phyloP scores from a whole-genome alignment of 345 rosid genomes.

The Pistacia vera region DNA sequence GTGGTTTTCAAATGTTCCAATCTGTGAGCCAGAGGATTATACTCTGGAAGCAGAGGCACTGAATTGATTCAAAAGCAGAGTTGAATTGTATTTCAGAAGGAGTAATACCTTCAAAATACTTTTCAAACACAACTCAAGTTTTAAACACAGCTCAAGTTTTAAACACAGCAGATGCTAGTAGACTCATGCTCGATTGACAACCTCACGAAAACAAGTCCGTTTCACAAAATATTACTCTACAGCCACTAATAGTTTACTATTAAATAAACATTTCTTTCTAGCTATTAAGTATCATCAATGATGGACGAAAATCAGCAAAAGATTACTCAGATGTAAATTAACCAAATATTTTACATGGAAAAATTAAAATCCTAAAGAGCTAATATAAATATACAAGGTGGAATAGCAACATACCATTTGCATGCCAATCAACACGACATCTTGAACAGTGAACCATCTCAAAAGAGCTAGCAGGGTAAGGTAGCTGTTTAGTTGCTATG shows the following conservation, averaged over 20 bases:
- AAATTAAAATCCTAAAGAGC: background rate
- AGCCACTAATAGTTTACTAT: background rate
- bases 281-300: constrained; percentile 1
- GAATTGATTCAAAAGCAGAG: too few relatives aligned
- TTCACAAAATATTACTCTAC: background rate
- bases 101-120: too few relatives aligned
- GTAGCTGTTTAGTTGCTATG: constrained; percentile 80
- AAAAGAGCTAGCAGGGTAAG: constrained; percentile 86
- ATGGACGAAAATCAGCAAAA: background rate
- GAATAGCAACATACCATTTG: constrained; percentile 60
- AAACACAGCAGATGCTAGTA: too few relatives aligned
- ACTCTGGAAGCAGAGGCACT: too few relatives aligned
- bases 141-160: too few relatives aligned
- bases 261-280: background rate
- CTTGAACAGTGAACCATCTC: constrained; percentile 99
- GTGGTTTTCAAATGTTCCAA: too few relatives aligned
- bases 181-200: background rate
- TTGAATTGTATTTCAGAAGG: too few relatives aligned
- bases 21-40: too few relatives aligned
- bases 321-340: background rate
- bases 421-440: constrained; percentile 97
- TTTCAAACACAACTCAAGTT: too few relatives aligned
- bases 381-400: background rate
- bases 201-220: background rate
- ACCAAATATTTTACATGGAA: background rate